Conservation (phyloP, 352 stramenopile genomes). For the Phytophthora agathidicida region DNA sequence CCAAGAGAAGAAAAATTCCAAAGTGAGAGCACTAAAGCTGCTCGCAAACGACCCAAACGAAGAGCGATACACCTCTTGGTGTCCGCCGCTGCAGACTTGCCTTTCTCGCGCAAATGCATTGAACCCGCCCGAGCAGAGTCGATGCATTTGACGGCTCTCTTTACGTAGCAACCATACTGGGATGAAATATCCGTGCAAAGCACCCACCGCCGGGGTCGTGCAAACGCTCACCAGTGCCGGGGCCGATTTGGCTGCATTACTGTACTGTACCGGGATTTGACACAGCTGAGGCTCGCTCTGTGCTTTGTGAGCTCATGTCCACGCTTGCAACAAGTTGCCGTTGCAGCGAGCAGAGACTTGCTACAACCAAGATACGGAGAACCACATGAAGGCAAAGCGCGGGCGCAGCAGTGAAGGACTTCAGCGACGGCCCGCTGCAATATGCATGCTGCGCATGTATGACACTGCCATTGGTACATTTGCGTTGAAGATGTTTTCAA, state of each 20-base stretch:
- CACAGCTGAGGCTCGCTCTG: too few species aligned
- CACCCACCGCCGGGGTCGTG: too few species aligned
- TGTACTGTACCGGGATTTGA: too few species aligned
- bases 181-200: slow-evolving; percentile 9
- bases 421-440: too few species aligned
- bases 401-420: too few species aligned
- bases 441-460: too few species aligned
- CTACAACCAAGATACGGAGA: slow-evolving; percentile 31
- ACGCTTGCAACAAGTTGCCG: slow-evolving; percentile 32
- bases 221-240: slow-evolving; percentile 8
- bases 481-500: slow-evolving; percentile 19
- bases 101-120: slow-evolving; percentile 8
- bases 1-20: slow-evolving; percentile 27
- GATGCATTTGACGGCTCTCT: slow-evolving; percentile 21
- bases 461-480: too few species aligned
- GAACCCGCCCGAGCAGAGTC: slow-evolving; percentile 20
- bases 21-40: slow-evolving; percentile 35
- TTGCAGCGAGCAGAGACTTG: slow-evolving; percentile 29
- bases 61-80: slow-evolving; percentile 1
- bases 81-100: slow-evolving; percentile 31
- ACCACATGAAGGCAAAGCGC: slow-evolving; percentile 21
- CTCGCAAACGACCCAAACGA: not conserved
- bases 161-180: slow-evolving; percentile 15
- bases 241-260: slow-evolving; percentile 5
- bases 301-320: slow-evolving; percentile 30